These are phyloP conservation scores for Parachaetomium inaequale DNA, from an alignment of 495 filamentous ascomycete species.

Conservation along the genomic window DNA sequence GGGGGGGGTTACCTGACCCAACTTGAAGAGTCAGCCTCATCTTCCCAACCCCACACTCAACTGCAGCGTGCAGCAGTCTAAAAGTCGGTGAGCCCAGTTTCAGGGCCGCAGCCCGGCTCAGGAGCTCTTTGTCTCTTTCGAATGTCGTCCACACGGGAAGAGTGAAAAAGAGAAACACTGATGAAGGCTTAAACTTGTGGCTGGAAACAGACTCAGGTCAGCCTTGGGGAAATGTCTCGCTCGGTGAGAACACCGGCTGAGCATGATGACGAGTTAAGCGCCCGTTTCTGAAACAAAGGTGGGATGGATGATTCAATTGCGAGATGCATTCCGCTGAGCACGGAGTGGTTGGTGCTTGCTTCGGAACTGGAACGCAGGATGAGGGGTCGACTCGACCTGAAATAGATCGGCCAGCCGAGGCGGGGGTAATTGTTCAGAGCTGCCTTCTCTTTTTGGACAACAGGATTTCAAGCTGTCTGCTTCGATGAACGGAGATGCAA, in stretches of 20 bases:
- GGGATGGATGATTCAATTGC: background rate
- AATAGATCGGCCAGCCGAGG: background rate
- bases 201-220: too few species aligned
- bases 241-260: too few species aligned
- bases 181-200: too few species aligned
- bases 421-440: background rate
- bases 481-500: too few species aligned
- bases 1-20: background rate
- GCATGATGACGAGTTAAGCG: too few species aligned
- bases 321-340: too few species aligned
- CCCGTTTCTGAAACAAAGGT: background rate
- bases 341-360: background rate
- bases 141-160: too few species aligned
- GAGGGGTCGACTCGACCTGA: background rate
- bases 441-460: background rate
- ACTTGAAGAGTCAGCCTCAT: slow-evolving; percentile 17
- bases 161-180: too few species aligned
- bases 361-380: background rate
- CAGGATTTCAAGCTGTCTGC: background rate
- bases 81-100: slow-evolving; percentile 20
- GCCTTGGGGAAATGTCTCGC: too few species aligned
- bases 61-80: slow-evolving; percentile 10
- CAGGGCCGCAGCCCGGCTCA: background rate
- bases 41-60: slow-evolving; percentile 18
- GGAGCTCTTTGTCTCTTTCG: too few species aligned